Base-by-base conservation (phyloP, 345 rosid species). In the Euphorbia pulcherrima region DNA sequence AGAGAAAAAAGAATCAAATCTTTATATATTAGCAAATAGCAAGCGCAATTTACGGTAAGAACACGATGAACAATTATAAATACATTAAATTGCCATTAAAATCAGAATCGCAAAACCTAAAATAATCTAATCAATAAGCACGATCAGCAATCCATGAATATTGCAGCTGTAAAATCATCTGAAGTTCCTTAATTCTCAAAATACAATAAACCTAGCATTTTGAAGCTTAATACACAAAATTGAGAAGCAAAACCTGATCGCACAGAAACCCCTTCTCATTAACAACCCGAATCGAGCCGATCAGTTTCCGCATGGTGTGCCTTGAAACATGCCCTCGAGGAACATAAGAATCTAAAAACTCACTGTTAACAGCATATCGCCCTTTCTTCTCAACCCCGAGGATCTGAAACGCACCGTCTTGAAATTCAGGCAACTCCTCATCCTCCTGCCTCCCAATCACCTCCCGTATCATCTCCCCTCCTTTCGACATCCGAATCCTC, bases 371-470 rank as follows among this genome's bases (percentile, higher is more conserved):
- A 58, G 90, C 74, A 62, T 78, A 79, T 73, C 41, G 24, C 33
- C 37, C 23, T 23, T 33, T 26, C 29, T 40, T 28, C 7, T 28
- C 64, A 59, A 29, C 13, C 47, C 79, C 75, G 6, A 75, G 39
- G 14, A 89, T 79, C 84, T 82, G 82, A 74, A 94, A 91, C 33
- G 96, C 95, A 33, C 97, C 92, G 68, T 79, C 73, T 2, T 82
- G 83, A 30, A 83, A 94, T 74, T 65, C 74, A 37, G 96, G 97
- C 70, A 91, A 56, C 80, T 94, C 96, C 33, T 81, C 92, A 23
- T 89, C 90, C 76, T 93, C 97, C 6, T 14, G 56, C 65, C 99
- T 82, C 57, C 97, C 93, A 33, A 94, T 75, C 48, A 94, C 99
- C 65, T 82, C 86, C 77, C 76, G 86, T 66, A 91, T 60, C 68